phyloP scores from a whole-genome alignment of 1,284 basidiomycete genomes.

The Cryptococcus hybrid region DNA sequence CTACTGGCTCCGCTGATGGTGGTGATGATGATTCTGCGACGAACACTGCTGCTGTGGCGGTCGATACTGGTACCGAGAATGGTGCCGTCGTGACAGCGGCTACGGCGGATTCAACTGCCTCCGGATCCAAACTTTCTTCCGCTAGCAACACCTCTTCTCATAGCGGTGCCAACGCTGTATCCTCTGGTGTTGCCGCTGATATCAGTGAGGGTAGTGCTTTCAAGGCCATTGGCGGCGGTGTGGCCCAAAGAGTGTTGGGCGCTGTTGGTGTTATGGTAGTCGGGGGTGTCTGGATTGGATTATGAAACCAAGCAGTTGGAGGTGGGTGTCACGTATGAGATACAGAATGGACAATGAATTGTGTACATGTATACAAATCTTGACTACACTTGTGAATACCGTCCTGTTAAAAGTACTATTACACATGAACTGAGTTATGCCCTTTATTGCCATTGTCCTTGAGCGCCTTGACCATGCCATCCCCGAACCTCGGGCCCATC shows the following conservation, averaged over 20 bases:
- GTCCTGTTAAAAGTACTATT: background rate
- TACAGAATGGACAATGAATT: background rate
- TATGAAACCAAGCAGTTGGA: background rate
- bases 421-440: background rate
- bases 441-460: slow-evolving; percentile 4
- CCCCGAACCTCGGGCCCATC: slow-evolving; percentile 2
- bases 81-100: background rate
- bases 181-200: background rate
- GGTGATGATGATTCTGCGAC: background rate
- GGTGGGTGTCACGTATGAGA: background rate
- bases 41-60: background rate
- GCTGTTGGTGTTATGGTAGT: background rate
- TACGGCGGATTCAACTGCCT: background rate
- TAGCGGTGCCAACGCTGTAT: background rate
- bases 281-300: slow-evolving; percentile 5
- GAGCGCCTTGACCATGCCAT: background rate
- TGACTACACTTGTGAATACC: background rate
- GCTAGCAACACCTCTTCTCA: background rate
- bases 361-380: background rate
- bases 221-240: slow-evolving; percentile 3
- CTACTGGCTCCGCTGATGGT: background rate
- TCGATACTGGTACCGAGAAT: background rate
- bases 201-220: slow-evolving; percentile 1
- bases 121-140: background rate
- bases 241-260: background rate